phyloP scores from a whole-genome alignment of 805 yeast species.

The Schwanniomyces occidentalis region DNA sequence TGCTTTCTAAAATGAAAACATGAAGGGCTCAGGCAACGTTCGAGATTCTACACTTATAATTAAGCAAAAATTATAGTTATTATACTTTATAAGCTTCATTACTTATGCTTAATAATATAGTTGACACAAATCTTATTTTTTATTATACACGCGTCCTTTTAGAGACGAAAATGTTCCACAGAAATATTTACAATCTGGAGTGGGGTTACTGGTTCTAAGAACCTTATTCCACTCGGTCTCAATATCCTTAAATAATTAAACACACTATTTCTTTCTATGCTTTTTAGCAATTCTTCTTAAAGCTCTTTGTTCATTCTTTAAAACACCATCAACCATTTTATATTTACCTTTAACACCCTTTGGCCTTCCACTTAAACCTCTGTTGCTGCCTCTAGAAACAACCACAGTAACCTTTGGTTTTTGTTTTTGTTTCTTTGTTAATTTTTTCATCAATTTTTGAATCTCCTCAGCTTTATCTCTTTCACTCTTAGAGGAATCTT shows the following conservation, averaged over 20 bases:
- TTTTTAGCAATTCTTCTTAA: constrained; percentile 86
- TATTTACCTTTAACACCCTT: constrained; percentile 95
- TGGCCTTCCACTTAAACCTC: constrained; percentile 91
- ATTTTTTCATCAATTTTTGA: constrained; percentile 76
- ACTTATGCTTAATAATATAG: too few relatives aligned
- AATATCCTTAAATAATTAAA: neutral
- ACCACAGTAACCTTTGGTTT: constrained; percentile 88
- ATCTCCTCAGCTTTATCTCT: constrained; percentile 94
- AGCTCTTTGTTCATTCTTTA: constrained; percentile 97
- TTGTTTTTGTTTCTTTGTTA: constrained; percentile 66
- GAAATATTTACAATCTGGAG: too few relatives aligned
- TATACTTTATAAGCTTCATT: too few relatives aligned
- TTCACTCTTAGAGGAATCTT: constrained; percentile 83
- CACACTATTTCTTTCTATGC: constrained; percentile 52
- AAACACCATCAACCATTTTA: constrained; percentile 98
- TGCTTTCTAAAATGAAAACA: too few relatives aligned
- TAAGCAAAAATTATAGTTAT: too few relatives aligned
- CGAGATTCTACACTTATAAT: too few relatives aligned
- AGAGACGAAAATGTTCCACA: too few relatives aligned
- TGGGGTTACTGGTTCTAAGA: too few relatives aligned
- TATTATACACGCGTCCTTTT: too few relatives aligned
- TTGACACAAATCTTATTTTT: too few relatives aligned
- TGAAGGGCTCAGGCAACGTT: too few relatives aligned
- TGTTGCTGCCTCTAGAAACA: constrained; percentile 82
- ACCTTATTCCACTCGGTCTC: too few relatives aligned